Evolutionary conservation across 495 filamentous ascomycete species (phyloP).

Genomic region (Podospora comata): DNA sequence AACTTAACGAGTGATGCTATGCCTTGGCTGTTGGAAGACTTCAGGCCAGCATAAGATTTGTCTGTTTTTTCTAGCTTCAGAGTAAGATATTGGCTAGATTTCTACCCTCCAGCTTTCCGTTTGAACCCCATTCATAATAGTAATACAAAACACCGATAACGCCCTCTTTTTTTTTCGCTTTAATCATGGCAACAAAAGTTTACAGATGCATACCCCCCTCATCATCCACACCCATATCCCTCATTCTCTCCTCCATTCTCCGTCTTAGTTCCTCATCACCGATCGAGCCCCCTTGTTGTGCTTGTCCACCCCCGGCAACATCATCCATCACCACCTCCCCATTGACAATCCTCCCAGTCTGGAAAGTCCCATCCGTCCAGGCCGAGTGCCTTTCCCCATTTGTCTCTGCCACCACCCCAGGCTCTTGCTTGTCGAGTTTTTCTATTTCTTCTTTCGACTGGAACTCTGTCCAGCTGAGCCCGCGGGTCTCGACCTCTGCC

Average conservation of each 20-base stretch:
- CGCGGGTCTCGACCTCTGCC: constrained; percentile 71
- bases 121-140: not conserved
- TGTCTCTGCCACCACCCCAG: constrained; percentile 4
- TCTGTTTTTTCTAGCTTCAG: too few relatives aligned
- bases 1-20: too few relatives aligned
- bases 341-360: constrained; percentile 46
- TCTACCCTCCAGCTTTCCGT: not conserved
- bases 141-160: not conserved
- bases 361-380: constrained; percentile 56
- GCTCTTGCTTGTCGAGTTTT: constrained; percentile 25
- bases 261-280: constrained; percentile 48
- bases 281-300: constrained; percentile 34
- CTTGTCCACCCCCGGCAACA: constrained; percentile 12
- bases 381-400: constrained; percentile 34
- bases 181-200: constrained; percentile 19
- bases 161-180: not conserved
- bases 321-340: constrained; percentile 41
- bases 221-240: constrained; percentile 42
- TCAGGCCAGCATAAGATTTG: too few relatives aligned
- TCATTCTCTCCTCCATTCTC: constrained; percentile 45
- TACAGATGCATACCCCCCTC: constrained; percentile 65
- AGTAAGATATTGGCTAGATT: not conserved
- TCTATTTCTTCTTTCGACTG: constrained; percentile 38
- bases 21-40: too few relatives aligned
- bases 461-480: constrained; percentile 65